Evolutionary conservation across 2,329 filamentous ascomycete species (phyloP), one percentile per base, ranked within the genome.

Genomic region (Aspergillus fischeri): DNA sequence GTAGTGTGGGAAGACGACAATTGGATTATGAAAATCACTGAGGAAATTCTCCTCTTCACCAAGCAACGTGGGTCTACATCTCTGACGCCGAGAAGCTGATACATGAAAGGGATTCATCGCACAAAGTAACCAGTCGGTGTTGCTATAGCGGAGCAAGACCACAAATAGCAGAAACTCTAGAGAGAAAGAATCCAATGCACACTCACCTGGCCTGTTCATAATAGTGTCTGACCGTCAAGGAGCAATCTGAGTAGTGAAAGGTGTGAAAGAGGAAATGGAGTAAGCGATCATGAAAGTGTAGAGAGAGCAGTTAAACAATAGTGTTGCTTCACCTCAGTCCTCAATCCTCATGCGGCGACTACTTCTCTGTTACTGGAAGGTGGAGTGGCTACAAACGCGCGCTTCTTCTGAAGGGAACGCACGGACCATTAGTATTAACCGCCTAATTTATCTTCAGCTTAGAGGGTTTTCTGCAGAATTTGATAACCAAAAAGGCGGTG

Each of bases 161-260:
- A 55, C 47, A 53, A 56, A 61, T 52, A 57, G 51, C 65, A 63
- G 63, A 64, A 64, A 65, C 60, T 47, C 44, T 1, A 27, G 44
- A 47, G 44, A 24, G 44, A 47, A 14, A 38, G 21, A 27, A 47
- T 9, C 9, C 20, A 63, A 63, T 61, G 70, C 65, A 65, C 51
- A 75, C 78, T 61, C 67, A 81, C 78, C 78, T 79, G 75, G 75
- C 68, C 75, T 73, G 74, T 81, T 80, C 78, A 81, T 81, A 65
- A 62, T 71, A 59, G 53, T 45, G 58, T 48, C 45, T 54, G 44
- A 56, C 53, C 59, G 55, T 58, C 29, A 52, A 54, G 61, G 54
- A 58, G 56, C 61, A 51, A 56, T 61, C 53, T 32, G 49, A 51
- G 59, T 58, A 55, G 44, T 54, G 21, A 41, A 38, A 32, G 4